A percentile compares a stretch with the other conserved stretches of the same genome.
Evolutionary conservation across 768 basidiomycete species (phyloP).

Genomic region (Rhizopogon vinicolor): DNA sequence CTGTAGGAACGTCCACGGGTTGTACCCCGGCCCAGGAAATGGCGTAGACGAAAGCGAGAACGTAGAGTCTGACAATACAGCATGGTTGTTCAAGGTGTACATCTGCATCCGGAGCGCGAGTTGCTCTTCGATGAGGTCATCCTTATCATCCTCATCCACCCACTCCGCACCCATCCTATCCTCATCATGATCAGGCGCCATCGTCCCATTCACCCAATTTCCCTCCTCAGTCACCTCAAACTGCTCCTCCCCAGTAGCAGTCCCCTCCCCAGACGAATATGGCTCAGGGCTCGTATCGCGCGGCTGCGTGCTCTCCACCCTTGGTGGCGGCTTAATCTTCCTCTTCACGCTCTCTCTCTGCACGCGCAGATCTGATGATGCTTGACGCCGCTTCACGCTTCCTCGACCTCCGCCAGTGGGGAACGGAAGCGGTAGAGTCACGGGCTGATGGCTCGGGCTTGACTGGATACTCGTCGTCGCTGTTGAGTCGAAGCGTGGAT

Average conservation of each 20-base stretch:
- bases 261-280: constrained; percentile 74
- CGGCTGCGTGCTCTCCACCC: constrained; percentile 78
- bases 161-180: constrained; percentile 19
- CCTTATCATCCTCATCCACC: too few species aligned
- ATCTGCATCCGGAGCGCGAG: too few species aligned
- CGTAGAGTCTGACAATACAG: too few species aligned
- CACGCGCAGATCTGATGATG: constrained; percentile 29
- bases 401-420: constrained; percentile 44
- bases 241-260: constrained; percentile 28
- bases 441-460: constrained; percentile 27
- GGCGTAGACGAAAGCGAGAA: too few species aligned
- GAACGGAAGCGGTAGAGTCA: constrained; percentile 44
- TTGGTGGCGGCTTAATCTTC: constrained; percentile 58
- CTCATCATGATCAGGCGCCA: constrained; percentile 32
- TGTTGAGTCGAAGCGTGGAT: constrained; percentile 30
- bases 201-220: background rate
- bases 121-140: too few species aligned
- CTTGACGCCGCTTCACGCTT: constrained; percentile 39
- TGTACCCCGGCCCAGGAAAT: too few species aligned
- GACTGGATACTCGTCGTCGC: constrained; percentile 49
- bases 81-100: too few species aligned
- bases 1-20: too few species aligned
- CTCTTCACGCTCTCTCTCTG: constrained; percentile 14
- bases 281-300: constrained; percentile 76
- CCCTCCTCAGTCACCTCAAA: constrained; percentile 12